Evolutionary conservation across 441 rosid genomes (phyloP).

Genomic region (Dalechampia spathulata): DNA sequence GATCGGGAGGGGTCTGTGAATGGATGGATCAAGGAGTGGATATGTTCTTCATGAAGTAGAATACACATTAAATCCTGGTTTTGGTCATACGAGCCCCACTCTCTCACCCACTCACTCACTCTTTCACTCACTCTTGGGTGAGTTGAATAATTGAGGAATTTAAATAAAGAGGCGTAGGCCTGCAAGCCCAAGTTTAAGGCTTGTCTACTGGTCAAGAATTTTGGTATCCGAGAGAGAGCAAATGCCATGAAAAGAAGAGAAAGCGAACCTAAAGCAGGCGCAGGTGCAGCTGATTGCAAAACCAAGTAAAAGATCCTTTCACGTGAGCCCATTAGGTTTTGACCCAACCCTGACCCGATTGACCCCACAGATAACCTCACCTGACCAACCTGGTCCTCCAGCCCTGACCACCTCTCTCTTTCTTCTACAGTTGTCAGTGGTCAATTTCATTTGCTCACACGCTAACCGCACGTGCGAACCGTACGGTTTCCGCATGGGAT

Average conservation of each 20-base stretch:
- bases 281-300: too few species aligned
- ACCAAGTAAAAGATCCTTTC: conserved; percentile 29
- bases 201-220: conserved; percentile 22
- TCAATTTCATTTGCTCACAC: not conserved
- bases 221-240: too few species aligned
- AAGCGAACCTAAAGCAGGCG: too few species aligned
- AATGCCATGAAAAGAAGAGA: conserved; percentile 36
- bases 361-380: not conserved
- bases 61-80: too few species aligned
- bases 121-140: too few species aligned
- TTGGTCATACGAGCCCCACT: too few species aligned
- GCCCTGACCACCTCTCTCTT: conserved; percentile 7
- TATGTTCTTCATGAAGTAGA: too few species aligned
- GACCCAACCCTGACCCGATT: conserved; percentile 18
- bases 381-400: too few species aligned
- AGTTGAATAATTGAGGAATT: not conserved
- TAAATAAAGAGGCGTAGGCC: conserved; percentile 3
- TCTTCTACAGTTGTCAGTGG: not conserved
- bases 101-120: too few species aligned
- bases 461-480: conserved; percentile 12
- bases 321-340: conserved; percentile 30
- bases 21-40: too few species aligned
- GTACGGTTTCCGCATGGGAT: conserved; percentile 11
- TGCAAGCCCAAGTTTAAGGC: conserved; percentile 3
- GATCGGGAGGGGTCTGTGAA: too few species aligned